Conservation (phyloP, 106 monocot genomes). For the Platanthera zijinensis region DNA sequence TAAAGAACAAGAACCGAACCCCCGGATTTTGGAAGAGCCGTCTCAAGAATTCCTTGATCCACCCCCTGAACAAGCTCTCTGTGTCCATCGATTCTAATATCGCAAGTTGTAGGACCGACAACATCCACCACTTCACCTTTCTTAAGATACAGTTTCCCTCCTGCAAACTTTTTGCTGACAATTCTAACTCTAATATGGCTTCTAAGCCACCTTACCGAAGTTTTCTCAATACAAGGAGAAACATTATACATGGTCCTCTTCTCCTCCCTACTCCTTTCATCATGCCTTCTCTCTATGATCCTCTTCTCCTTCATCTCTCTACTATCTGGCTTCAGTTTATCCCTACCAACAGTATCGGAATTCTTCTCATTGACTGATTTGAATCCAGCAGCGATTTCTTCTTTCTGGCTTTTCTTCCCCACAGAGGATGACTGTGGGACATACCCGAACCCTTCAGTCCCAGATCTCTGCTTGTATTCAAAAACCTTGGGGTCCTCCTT, state of each 20-base stretch:
- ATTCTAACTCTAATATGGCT: constrained; percentile 90
- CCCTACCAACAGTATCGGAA: constrained; percentile 2
- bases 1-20: constrained; percentile 70
- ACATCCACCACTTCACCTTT: constrained; percentile 93
- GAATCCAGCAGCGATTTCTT: constrained; percentile 14
- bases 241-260: background rate
- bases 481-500: constrained; percentile 60
- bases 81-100: constrained; percentile 72
- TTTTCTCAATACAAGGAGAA: constrained; percentile 4
- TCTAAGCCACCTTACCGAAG: constrained; percentile 49
- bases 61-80: constrained; percentile 70
- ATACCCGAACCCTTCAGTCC: constrained; percentile 62
- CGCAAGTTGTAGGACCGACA: constrained; percentile 66
- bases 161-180: constrained; percentile 60
- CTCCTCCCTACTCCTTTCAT: constrained; percentile 6
- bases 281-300: background rate
- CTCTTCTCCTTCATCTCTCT: constrained; percentile 6
- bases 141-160: constrained; percentile 66
- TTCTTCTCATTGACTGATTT: constrained; percentile 13
- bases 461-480: constrained; percentile 50
- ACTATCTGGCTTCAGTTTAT: constrained; percentile 8
- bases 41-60: constrained; percentile 82
- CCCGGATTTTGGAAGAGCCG: constrained; percentile 71
- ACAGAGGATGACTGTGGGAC: constrained; percentile 15
- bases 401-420: constrained; percentile 13